A percentile compares a stretch with the other conserved stretches of the same genome.
Evolutionary conservation across 768 basidiomycete genomes (phyloP).

Genomic region (Ephemerocybe angulata): DNA sequence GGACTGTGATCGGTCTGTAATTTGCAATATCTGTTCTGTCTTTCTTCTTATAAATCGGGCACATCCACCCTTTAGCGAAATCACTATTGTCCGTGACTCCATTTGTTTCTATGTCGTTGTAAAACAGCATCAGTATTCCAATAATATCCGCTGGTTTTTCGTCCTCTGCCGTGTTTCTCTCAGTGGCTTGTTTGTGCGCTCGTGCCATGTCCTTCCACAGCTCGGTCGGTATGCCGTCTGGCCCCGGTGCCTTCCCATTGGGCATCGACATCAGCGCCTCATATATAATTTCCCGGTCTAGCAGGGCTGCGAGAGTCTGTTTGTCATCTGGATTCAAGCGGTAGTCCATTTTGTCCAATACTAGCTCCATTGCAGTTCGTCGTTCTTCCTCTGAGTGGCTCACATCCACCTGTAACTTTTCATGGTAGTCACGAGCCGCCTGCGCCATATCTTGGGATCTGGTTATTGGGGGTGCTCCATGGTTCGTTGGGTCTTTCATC

Average conservation of each 20-base stretch:
- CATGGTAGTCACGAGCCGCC: slow-evolving; percentile 24
- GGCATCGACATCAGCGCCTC: neutral
- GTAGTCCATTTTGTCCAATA: neutral
- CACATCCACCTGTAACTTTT: neutral
- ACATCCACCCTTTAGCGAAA: slow-evolving; percentile 34
- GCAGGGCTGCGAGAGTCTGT: neutral
- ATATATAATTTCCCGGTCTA: neutral
- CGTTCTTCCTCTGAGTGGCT: neutral
- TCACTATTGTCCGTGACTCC: slow-evolving; percentile 10
- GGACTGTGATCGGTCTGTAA: slow-evolving; percentile 32
- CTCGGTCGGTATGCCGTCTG: slow-evolving; percentile 24
- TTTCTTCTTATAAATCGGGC: slow-evolving; percentile 42
- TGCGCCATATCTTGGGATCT: slow-evolving; percentile 28
- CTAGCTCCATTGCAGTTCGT: neutral
- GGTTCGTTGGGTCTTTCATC: neutral
- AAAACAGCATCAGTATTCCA: slow-evolving; percentile 11
- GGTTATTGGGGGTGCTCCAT: slow-evolving; percentile 12
- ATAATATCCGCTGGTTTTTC: slow-evolving; percentile 11
- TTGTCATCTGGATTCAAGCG: neutral
- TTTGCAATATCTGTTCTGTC: slow-evolving; percentile 27
- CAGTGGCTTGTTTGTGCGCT: slow-evolving; percentile 7
- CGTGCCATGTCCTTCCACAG: slow-evolving; percentile 18
- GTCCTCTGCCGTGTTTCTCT: slow-evolving; percentile 14
- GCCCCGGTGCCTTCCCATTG: slow-evolving; percentile 14
- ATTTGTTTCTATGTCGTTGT: slow-evolving; percentile 26